These are phyloP conservation scores for Sphagnum magellanicum DNA, from an alignment of 228 moss, liverwort and hornwort genomes.

Conservation along the genomic window DNA sequence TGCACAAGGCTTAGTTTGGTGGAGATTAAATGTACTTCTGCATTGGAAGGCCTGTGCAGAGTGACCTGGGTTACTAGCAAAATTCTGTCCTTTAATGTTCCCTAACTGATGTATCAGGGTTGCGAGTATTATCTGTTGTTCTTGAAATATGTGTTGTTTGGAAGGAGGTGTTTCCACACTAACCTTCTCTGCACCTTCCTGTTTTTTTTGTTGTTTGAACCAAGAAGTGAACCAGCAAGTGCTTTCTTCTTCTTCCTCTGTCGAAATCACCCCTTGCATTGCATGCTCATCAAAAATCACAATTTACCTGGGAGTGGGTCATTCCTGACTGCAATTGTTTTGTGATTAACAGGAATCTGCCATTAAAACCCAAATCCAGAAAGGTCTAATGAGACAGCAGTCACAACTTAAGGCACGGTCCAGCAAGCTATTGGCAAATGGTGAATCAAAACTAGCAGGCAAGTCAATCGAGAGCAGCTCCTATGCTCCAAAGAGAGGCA, in stretches of 20 bases:
- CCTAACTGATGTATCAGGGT: background rate
- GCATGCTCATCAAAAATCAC: no score
- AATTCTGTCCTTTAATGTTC: background rate
- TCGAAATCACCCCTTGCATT: no score
- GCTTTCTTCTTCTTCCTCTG: no score
- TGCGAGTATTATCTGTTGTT: no score
- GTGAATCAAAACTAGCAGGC: conserved; percentile 24
- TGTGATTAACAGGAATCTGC: conserved; percentile 59
- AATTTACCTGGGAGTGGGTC: background rate
- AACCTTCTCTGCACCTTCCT: background rate
- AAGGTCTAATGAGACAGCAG: conserved; percentile 73
- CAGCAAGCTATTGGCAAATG: conserved; percentile 61
- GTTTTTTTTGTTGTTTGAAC: background rate
- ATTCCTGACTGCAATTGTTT: background rate
- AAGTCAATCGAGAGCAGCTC: conserved; percentile 43
- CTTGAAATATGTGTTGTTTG: no score
- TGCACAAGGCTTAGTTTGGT: conserved; percentile 11
- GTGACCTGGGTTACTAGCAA: background rate
- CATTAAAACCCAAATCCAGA: conserved; percentile 87
- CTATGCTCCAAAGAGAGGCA: conserved; percentile 23
- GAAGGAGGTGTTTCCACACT: no score
- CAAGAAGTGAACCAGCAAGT: background rate
- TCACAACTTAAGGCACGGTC: conserved; percentile 45
- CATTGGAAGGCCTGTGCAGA: background rate
- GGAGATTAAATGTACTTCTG: conserved; percentile 26